phyloP scores from a whole-genome alignment of 2,329 filamentous ascomycete genomes.

The Pestalotiopsis sp. region DNA sequence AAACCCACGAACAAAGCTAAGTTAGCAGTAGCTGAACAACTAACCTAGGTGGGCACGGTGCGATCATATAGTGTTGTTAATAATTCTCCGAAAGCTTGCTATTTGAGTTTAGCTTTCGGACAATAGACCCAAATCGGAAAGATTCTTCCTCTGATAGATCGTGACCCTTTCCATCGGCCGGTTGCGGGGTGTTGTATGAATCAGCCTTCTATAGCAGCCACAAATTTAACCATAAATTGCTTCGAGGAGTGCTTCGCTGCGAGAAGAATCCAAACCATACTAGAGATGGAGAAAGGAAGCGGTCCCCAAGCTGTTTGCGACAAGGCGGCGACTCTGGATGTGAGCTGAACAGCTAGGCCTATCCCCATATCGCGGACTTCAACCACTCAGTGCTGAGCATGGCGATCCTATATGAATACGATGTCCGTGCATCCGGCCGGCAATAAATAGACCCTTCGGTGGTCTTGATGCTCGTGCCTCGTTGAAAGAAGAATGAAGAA shows the following conservation, averaged over 20 bases:
- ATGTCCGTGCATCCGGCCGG: not conserved
- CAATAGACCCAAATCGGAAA: too few relatives aligned
- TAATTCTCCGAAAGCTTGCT: too few relatives aligned
- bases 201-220: not conserved
- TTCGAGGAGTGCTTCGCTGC: not conserved
- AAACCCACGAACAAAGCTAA: too few relatives aligned
- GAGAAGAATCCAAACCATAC: not conserved
- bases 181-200: not conserved
- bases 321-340: not conserved
- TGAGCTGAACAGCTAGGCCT: not conserved
- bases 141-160: too few relatives aligned
- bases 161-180: too few relatives aligned
- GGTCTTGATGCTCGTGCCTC: not conserved
- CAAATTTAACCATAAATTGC: not conserved
- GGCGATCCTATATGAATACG: not conserved
- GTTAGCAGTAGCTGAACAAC: too few relatives aligned
- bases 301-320: not conserved
- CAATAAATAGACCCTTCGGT: not conserved
- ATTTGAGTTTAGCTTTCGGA: too few relatives aligned
- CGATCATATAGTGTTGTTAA: too few relatives aligned
- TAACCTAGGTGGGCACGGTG: too few relatives aligned
- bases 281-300: not conserved
- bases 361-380: not conserved
- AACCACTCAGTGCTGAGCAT: not conserved
- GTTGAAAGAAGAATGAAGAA: not conserved